Base-by-base conservation (phyloP, 768 basidiomycete genomes). In the Lactifluus piperatus region DNA sequence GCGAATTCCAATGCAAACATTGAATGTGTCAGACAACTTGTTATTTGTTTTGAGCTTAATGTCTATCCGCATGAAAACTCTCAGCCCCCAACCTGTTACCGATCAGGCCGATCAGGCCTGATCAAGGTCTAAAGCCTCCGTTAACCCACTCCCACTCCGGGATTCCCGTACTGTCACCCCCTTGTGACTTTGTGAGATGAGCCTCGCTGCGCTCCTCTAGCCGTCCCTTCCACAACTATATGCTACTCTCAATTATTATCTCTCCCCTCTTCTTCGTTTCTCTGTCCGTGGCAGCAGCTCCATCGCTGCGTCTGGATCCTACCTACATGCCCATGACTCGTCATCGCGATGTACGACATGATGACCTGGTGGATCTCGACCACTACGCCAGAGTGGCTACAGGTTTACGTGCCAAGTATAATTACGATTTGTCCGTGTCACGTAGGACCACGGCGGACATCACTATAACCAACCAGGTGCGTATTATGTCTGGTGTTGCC, bases 391-490 rank as follows among this genome's bases (percentile, higher is more conserved):
- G 5, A 2, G 54, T 32, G 1, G n/a, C 43, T 8, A 5, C 14
- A 0, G 1, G 4, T 2, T 6, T 54, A 24, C 53, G 79, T 46
- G n/a, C 20, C 43, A 84, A 81, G 70, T 85, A 84, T 59, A 74
- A 66, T 57, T 24, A 63, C 16, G 20, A 58, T 10, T 30, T 60
- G 1, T 64, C n/a, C n/a, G n/a, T 65, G 4, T 63, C 68, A 43
- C 73, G 75, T 62, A 71, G 80, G 27, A 75, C 73, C 5, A 70
- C 72, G 2, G 71, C 73, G 1, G 65, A 68, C 14, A 64, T 83
- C 10, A 51, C 71, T 1, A 70, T 81, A 46, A 76, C 73, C 6
- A 79, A 86, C 70, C 79, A 84, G 75, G 82, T 82, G 49, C 18
- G 74, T 65, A 22, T 24, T 13, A 16, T 44, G 7, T 44, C 43